A percentile compares a stretch with the other conserved stretches of the same genome.
Evolutionary conservation across 192 early-diverging fungal genomes (phyloP).

Genomic region (Pilobolus umbonatus): DNA sequence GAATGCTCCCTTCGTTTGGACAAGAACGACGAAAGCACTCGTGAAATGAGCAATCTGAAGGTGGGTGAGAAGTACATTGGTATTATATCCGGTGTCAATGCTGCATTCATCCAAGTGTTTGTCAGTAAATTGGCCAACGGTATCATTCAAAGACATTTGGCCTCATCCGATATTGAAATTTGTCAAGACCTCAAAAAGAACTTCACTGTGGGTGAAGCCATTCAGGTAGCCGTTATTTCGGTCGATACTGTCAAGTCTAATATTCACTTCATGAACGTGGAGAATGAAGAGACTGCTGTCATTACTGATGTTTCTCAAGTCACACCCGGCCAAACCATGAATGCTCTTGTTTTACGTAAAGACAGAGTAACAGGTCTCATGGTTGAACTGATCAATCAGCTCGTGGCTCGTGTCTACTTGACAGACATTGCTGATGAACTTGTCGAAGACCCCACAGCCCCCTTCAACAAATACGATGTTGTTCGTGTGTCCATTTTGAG

Average conservation of each 20-base stretch:
- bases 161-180: conserved; percentile 21
- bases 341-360: conserved; percentile 52
- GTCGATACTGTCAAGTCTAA: conserved; percentile 17
- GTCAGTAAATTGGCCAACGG: conserved; percentile 21
- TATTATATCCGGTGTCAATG: conserved; percentile 40
- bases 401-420: conserved; percentile 57
- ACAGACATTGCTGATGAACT: conserved; percentile 53
- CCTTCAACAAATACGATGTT: conserved; percentile 60
- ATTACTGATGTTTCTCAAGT: conserved; percentile 42
- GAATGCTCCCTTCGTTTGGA: conserved; percentile 25
- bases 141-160: conserved; percentile 23
- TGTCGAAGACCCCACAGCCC: conserved; percentile 42
- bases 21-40: conserved; percentile 6
- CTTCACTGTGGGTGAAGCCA: conserved; percentile 26
- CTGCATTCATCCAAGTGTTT: conserved; percentile 21
- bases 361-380: conserved; percentile 43
- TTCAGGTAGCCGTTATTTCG: conserved; percentile 21
- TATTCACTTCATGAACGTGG: conserved; percentile 17
- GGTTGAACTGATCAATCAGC: conserved; percentile 46
- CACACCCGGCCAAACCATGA: conserved; percentile 47
- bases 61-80: conserved; percentile 37
- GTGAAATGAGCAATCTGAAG: conserved; percentile 31
- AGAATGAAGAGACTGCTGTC: conserved; percentile 1
- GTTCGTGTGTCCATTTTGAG: conserved; percentile 72
- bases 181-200: conserved; percentile 21